These are phyloP conservation scores for Anisodus tanguticus DNA, from an alignment of 257 asterid species.

Conservation along the genomic window DNA sequence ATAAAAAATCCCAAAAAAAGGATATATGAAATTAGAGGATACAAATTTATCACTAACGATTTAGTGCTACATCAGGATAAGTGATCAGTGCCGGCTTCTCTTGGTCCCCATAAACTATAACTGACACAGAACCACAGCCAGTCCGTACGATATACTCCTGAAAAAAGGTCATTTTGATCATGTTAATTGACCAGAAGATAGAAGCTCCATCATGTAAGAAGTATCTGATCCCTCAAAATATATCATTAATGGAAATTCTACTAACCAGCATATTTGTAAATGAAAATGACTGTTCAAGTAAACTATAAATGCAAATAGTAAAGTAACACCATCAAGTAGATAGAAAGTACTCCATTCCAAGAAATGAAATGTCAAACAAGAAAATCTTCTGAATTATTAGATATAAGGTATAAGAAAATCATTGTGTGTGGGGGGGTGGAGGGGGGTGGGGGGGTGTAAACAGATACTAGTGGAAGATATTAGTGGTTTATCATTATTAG, in stretches of 20 bases:
- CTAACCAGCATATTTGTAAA: not conserved
- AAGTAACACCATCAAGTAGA: conserved; percentile 10
- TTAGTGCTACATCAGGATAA: conserved; percentile 94
- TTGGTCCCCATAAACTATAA: conserved; percentile 82
- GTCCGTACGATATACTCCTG: conserved; percentile 88
- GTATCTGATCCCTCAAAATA: not conserved
- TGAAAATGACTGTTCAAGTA: not conserved
- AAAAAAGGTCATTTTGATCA: conserved; percentile 27
- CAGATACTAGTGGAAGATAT: not conserved
- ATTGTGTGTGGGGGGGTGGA: too few species aligned
- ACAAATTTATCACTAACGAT: conserved; percentile 64
- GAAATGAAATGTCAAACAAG: not conserved
- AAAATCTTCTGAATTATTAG: conserved; percentile 1
- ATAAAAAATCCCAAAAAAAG: not conserved
- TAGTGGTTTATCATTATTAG: not conserved
- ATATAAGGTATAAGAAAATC: not conserved
- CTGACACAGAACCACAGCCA: conserved; percentile 79
- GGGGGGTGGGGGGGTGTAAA: too few species aligned
- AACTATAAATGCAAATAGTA: not conserved
- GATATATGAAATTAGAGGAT: conserved; percentile 24
- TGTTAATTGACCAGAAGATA: not conserved
- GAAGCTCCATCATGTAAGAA: not conserved
- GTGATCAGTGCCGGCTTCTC: conserved; percentile 94
- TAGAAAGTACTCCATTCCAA: not conserved
- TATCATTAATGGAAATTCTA: not conserved